phyloP scores from a whole-genome alignment of 306 rosid genomes.

The Delonix regia region DNA sequence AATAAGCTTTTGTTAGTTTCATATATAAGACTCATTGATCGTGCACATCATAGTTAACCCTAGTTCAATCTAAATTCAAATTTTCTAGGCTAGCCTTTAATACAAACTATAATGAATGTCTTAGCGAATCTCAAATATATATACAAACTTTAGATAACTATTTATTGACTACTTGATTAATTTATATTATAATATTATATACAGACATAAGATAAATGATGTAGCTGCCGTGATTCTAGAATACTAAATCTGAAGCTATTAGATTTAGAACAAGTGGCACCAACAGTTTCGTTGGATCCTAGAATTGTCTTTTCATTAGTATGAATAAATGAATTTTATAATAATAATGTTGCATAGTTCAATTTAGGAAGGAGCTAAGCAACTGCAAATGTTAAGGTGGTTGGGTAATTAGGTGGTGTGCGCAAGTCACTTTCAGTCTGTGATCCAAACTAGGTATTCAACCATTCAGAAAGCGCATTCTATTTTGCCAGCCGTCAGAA shows the following conservation, averaged over 20 bases:
- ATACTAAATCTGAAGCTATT: not conserved
- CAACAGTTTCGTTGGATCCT: not conserved
- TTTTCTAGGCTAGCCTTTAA: too few relatives aligned
- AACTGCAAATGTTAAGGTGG: slow-evolving; percentile 26
- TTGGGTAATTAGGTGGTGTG: slow-evolving; percentile 13
- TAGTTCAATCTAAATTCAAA: too few relatives aligned
- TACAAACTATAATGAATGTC: too few relatives aligned
- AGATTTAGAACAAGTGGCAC: not conserved
- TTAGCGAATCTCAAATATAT: too few relatives aligned
- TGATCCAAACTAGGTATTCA: slow-evolving; percentile 23
- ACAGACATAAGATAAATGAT: too few relatives aligned
- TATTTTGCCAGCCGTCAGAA: slow-evolving; percentile 40
- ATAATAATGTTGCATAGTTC: not conserved
- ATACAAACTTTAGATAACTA: too few relatives aligned
- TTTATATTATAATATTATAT: too few relatives aligned
- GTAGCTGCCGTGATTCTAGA: not conserved
- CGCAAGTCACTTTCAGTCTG: slow-evolving; percentile 29
- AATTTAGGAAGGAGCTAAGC: slow-evolving; percentile 40
- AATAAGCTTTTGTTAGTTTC: not conserved
- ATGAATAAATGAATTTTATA: not conserved
- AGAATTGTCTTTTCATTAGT: not conserved
- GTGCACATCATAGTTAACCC: not conserved
- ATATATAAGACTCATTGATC: not conserved
- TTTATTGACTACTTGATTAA: too few relatives aligned
- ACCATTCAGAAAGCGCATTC: slow-evolving; percentile 34